Evolutionary conservation across 2,329 filamentous ascomycete genomes (phyloP), one percentile per base, ranked within the genome.

Genomic region (Aureobasidium uvarum): DNA sequence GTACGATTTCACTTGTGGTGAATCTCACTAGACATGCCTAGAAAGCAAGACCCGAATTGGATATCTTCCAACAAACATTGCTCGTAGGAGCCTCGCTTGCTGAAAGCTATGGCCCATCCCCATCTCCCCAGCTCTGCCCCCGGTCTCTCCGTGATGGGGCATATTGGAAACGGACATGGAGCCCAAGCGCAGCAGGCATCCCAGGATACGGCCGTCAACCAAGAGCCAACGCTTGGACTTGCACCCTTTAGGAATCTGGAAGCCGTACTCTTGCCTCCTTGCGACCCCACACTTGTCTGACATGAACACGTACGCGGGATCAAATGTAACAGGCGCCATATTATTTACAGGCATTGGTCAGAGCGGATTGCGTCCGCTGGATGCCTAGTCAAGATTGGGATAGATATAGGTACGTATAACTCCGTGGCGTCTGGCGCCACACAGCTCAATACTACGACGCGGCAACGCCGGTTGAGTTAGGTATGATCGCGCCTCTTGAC

Each of bases 181-280:
- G 16, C 16, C 39, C 1, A 45, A 43, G n/a, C 33, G 38, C 54
- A 58, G 54, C 33, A 45, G 25, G 23, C 39, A 58, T 58, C 31
- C 39, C 39, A 56, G 10, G 20, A 18, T 45, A 45, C 20, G 39
- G 38, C 54, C 23, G 39, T 31, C 18, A 16, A 7, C n/a, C 39
- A 33, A 62, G 45, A 20, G n/a, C 23, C 33, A 28, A 51, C 58
- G 58, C 58, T 62, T 62, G 33, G 58, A 62, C 58, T 62, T 51
- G 58, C 23, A 51, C 38, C 45, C 10, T 41, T 60, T 25, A n/a
- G 39, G 28, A 31, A n/a, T 14, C n/a, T 16, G n/a, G 18, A n/a
- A 46, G 38, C 20, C 36, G 23, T 62, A 14, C 31, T 38, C 58
- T 23, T 62, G 45, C 58, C 45, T 62, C 45, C 31, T 28, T 51